Evolutionary conservation across 2,329 filamentous ascomycete species (phyloP), one percentile per base, ranked within the genome.

Genomic region (Botrytis aclada): DNA sequence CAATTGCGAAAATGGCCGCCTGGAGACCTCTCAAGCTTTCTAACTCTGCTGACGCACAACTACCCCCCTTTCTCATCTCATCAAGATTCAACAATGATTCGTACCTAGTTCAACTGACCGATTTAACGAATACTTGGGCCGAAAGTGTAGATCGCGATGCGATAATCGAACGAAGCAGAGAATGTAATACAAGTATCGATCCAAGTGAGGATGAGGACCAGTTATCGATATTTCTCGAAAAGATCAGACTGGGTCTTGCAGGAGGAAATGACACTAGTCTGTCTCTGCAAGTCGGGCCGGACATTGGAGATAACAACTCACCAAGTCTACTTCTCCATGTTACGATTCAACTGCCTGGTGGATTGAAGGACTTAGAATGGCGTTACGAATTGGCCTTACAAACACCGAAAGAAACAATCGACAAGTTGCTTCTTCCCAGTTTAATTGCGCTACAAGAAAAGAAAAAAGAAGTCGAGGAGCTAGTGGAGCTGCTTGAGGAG

Each of bases 81-180:
- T 84, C 87, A 32, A 79, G 81, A 41, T 89, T 92, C 78, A 83
- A 83, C 8, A 69, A 83, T 25, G 82, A 85, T 20, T 86, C 88
- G 18, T 95, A 95, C 82, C 85, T 83, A 2, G 80, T 95, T 41
- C 85, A 88, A 73, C 80, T 95, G 56, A 93, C 92, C 3, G 93
- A 95, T 79, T 85, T 94, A 74, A 89, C 87, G 79, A 87, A 90
- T 76, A 83, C 94, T n/a, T 96, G 93, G 93, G 82, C 84, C 39
- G 92, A 95, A 81, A 84, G 81, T 14, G 82, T 94, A 34, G 86
- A 89, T 72, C 84, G 88, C 34, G 84, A 84, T n/a, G 85, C 84
- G 18, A 91, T 95, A 72, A 86, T 90, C 72, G 83, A 85, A 74
- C 88, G 91, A 74, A 91, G 89, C 43, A 84, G 88, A 72, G 82